Percentiles rank a stretch among this genome's conserved stretches.
phyloP scores from a whole-genome alignment of 75 land plant genomes.

The Adiantum capillusveneris region DNA sequence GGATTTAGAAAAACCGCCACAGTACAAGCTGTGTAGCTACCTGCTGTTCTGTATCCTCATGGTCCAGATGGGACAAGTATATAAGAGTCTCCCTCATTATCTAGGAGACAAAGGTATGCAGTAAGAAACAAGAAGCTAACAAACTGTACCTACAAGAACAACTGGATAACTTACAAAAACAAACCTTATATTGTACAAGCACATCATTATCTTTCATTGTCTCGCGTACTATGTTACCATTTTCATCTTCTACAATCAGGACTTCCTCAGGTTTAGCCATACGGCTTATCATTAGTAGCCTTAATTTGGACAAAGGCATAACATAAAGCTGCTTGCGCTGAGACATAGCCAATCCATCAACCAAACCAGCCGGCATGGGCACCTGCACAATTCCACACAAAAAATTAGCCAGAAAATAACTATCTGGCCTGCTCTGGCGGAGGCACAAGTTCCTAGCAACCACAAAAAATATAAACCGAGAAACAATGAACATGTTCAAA shows the following conservation, averaged over 20 bases:
- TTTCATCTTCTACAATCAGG: slow-evolving; percentile 97
- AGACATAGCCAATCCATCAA: slow-evolving; percentile 61
- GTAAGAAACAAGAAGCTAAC: not conserved
- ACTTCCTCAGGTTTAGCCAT: slow-evolving; percentile 99
- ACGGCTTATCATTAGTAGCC: slow-evolving; percentile 90
- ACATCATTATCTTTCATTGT: slow-evolving; percentile 99
- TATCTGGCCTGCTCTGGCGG: too few relatives aligned
- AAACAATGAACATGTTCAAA: too few relatives aligned
- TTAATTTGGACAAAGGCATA: slow-evolving; percentile 75
- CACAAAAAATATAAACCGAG: too few relatives aligned
- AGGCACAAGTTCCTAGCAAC: too few relatives aligned
- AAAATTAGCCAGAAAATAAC: too few relatives aligned
- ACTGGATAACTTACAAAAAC: too few relatives aligned
- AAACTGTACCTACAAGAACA: not conserved
- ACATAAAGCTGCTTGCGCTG: slow-evolving; percentile 78
- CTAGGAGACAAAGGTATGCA: slow-evolving; percentile 27
- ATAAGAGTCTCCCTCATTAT: slow-evolving; percentile 96
- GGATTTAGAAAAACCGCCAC: too few relatives aligned
- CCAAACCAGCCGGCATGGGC: slow-evolving; percentile 51
- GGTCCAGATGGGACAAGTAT: slow-evolving; percentile 91
- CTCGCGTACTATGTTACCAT: slow-evolving; percentile 98
- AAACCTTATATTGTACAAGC: slow-evolving; percentile 96
- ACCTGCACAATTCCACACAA: slow-evolving; percentile 17
- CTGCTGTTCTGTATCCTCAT: slow-evolving; percentile 98
- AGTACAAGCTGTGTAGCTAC: too few relatives aligned